Percentiles rank a stretch among this genome's conserved stretches.
Conservation (phyloP, 345 rosid genomes). For the Eucalyptus polybractea region DNA sequence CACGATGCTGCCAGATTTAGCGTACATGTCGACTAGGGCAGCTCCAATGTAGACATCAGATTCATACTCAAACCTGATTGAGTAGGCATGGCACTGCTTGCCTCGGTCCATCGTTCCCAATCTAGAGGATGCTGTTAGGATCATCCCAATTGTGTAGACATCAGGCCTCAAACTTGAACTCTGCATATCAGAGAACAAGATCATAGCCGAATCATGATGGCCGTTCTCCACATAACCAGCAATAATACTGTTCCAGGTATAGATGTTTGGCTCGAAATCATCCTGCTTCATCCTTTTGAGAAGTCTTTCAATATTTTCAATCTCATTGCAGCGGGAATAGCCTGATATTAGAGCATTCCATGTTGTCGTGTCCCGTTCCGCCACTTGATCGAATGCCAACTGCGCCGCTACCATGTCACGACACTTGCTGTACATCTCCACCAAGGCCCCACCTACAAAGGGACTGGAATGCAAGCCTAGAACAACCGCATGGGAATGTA, state of each 20-base stretch:
- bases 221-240: conserved; percentile 38
- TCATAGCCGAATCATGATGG: conserved; percentile 18
- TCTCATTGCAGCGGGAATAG: conserved; percentile 32
- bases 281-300: conserved; percentile 28
- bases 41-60: conserved; percentile 30
- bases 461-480: conserved; percentile 36
- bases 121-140: conserved; percentile 41
- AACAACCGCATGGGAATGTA: conserved; percentile 30
- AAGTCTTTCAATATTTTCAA: conserved; percentile 9
- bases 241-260: conserved; percentile 47
- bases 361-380: conserved; percentile 16
- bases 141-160: conserved; percentile 29
- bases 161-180: conserved; percentile 16
- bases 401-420: conserved; percentile 13
- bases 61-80: conserved; percentile 19
- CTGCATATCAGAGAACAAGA: conserved; percentile 21
- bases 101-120: conserved; percentile 28
- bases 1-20: conserved; percentile 35
- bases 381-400: conserved; percentile 31
- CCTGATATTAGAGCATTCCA: conserved; percentile 54
- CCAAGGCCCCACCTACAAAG: conserved; percentile 51
- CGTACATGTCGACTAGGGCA: conserved; percentile 45
- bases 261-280: conserved; percentile 37
- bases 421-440: conserved; percentile 44
- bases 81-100: conserved; percentile 32